Percentiles rank a stretch among this genome's conserved stretches.
These are phyloP conservation scores for Draba incana DNA, from an alignment of 345 rosid species.

Conservation along the genomic window DNA sequence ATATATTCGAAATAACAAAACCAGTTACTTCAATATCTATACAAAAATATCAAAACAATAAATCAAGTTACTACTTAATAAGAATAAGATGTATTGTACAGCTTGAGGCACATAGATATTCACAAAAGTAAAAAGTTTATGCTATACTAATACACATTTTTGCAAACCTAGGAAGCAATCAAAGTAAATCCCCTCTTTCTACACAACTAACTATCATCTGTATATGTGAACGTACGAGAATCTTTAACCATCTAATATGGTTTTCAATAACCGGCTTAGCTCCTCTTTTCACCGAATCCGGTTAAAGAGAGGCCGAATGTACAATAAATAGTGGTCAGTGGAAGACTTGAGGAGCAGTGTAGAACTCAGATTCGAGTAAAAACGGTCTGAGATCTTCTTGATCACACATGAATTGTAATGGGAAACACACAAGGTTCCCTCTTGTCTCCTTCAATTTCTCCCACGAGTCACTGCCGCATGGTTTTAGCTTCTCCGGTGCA, in stretches of 20 bases:
- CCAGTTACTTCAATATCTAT: not conserved
- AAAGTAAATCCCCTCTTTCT: slow-evolving; percentile 5
- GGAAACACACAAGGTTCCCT: slow-evolving; percentile 82
- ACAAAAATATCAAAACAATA: too few relatives aligned
- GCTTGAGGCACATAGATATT: slow-evolving; percentile 11
- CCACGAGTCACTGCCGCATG: slow-evolving; percentile 50
- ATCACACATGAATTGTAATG: slow-evolving; percentile 78
- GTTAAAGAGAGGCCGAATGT: not conserved
- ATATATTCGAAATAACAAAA: not conserved
- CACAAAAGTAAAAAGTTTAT: slow-evolving; percentile 3
- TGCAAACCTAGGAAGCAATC: slow-evolving; percentile 23
- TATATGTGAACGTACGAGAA: slow-evolving; percentile 21
- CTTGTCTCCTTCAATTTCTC: slow-evolving; percentile 55
- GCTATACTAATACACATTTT: slow-evolving; percentile 15
- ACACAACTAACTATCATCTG: slow-evolving; percentile 14
- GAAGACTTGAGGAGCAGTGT: slow-evolving; percentile 80
- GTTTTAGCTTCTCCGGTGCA: slow-evolving; percentile 63
- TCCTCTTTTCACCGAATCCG: not conserved
- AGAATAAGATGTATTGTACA: slow-evolving; percentile 26
- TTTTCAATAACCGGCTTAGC: not conserved
- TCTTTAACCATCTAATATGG: slow-evolving; percentile 7
- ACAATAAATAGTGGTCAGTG: slow-evolving; percentile 16
- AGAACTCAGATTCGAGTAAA: slow-evolving; percentile 81
- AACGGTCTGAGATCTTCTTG: slow-evolving; percentile 76
- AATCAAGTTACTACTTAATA: not conserved